These are phyloP conservation scores for Sarocladiaceae sp. DNA, from an alignment of 2,329 filamentous ascomycete species.

Conservation along the genomic window DNA sequence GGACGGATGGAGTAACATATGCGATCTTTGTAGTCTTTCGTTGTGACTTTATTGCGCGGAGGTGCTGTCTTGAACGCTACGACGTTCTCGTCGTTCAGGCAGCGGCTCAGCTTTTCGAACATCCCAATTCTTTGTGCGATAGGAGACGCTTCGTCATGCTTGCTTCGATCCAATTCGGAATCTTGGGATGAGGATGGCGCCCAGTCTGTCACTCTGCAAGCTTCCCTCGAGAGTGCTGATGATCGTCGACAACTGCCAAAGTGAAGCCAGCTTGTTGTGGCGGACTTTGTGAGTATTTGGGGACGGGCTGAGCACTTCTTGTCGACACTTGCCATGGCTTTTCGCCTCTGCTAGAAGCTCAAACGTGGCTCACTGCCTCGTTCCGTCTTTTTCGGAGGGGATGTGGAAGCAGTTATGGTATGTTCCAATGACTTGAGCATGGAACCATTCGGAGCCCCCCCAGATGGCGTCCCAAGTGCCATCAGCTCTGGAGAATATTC, in stretches of 20 bases:
- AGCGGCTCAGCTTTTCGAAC: slow-evolving; percentile 7
- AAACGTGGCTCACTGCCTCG: background rate
- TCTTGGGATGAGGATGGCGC: background rate
- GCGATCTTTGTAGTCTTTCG: background rate
- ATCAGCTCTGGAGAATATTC: no score
- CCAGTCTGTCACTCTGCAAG: background rate
- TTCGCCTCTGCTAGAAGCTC: background rate
- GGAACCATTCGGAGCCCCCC: no score
- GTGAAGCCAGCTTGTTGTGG: background rate
- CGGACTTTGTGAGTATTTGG: background rate
- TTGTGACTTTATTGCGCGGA: background rate
- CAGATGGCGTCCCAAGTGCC: no score
- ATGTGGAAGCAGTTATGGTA: background rate
- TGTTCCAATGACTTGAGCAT: background rate
- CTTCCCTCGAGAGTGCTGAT: background rate
- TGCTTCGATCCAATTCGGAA: background rate
- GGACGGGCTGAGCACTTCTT: background rate
- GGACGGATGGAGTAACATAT: background rate
- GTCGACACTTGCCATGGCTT: background rate
- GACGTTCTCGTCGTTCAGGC: background rate
- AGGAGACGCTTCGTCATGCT: background rate
- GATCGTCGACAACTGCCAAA: background rate
- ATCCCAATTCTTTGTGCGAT: slow-evolving; percentile 6
- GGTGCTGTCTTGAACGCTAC: background rate
- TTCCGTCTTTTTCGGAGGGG: background rate